These are phyloP conservation scores for Taxillus chinensis DNA, from an alignment of 164 flowering plant genomes.

Conservation along the genomic window DNA sequence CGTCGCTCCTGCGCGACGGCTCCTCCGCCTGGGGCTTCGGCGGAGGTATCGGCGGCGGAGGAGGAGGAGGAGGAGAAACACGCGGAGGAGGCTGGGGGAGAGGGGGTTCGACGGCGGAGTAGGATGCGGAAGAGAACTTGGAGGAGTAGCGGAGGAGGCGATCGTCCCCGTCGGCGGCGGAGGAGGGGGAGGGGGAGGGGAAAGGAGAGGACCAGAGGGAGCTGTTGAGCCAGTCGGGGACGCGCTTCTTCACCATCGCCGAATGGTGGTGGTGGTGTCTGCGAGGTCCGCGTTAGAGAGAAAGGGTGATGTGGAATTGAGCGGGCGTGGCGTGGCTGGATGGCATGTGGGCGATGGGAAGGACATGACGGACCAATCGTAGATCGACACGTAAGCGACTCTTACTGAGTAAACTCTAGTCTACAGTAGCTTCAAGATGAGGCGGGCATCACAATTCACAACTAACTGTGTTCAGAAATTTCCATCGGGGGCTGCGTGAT, in stretches of 20 bases:
- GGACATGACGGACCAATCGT: too few species aligned
- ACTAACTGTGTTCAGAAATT: too few species aligned
- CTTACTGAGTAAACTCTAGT: too few species aligned
- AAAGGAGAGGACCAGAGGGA: conserved; percentile 63
- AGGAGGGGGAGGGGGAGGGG: conserved; percentile 5
- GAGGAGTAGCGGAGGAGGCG: conserved; percentile 12
- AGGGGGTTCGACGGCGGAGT: background rate
- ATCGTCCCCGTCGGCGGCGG: conserved; percentile 21
- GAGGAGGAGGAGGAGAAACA: conserved; percentile 6
- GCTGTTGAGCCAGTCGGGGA: conserved; percentile 94
- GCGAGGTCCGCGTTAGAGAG: background rate
- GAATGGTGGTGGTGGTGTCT: background rate
- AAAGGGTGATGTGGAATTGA: background rate
- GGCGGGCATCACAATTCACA: too few species aligned
- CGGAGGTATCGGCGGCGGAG: conserved; percentile 9
- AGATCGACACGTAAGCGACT: too few species aligned
- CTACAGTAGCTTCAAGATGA: too few species aligned
- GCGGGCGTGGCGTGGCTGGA: background rate
- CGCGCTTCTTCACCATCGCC: conserved; percentile 53
- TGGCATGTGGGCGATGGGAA: background rate
- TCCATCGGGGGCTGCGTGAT: too few species aligned
- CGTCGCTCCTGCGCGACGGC: conserved; percentile 16
- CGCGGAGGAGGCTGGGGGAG: conserved; percentile 6
- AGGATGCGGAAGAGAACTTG: conserved; percentile 6
- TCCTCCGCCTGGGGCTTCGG: conserved; percentile 17